Conservation (phyloP, 306 rosid species). For the Begonia masoniana region DNA sequence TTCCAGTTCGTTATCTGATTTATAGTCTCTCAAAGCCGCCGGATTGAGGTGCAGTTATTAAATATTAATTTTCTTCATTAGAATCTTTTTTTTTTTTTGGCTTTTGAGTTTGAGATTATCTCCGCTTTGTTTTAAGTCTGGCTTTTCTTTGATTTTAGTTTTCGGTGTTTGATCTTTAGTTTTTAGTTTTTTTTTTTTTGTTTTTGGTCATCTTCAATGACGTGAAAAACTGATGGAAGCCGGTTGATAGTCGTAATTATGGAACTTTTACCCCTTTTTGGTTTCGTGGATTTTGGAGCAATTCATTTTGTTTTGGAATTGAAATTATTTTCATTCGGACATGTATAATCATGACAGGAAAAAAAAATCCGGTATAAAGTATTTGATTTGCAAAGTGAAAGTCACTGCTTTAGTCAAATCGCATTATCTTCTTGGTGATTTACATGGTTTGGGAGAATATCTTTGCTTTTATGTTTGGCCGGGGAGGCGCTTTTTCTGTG, state of each 20-base stretch:
- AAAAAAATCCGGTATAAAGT: too few species aligned
- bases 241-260: neutral
- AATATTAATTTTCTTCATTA: neutral
- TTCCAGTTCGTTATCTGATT: neutral
- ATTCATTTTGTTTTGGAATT: too few species aligned
- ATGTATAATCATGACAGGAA: too few species aligned
- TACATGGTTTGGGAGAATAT: too few species aligned
- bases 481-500: too few species aligned
- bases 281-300: too few species aligned
- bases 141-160: neutral
- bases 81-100: neutral
- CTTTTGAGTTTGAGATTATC: neutral
- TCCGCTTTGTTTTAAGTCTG: neutral
- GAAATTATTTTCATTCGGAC: too few species aligned
- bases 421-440: too few species aligned
- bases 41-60: neutral
- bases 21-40: neutral
- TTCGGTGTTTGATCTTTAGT: neutral
- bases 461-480: too few species aligned
- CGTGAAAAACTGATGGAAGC: neutral
- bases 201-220: neutral
- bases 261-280: too few species aligned
- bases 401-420: too few species aligned
- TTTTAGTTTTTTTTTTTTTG: neutral
- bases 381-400: too few species aligned